Evolutionary conservation across 192 early-diverging fungal genomes (phyloP), one percentile per base, ranked within the genome.

Genomic region (Backusella tuberculispora): DNA sequence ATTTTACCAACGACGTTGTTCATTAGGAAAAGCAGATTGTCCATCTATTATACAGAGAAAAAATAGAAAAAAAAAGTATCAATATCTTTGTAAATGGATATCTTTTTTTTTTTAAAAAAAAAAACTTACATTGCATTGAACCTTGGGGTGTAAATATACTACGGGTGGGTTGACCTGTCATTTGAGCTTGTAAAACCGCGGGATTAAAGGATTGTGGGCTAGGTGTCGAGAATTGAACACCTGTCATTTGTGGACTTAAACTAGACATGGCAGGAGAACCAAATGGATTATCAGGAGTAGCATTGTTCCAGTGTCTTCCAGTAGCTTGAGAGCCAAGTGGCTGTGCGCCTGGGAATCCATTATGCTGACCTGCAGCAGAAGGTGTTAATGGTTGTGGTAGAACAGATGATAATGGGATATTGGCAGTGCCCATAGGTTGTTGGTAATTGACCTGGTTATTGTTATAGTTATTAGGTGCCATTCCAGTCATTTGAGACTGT

Each of bases 281-380:
- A 74, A 80, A 80, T 53, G 79, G 79, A 53, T 80, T 80, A 19
- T 80, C 75, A 0, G 79, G 75, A 4, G 79, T 83, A 2, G 84
- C 80, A 42, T 74, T 76, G 45, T 67, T 72, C 84, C 82, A 85
- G 63, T 70, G 81, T 64, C 71, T 71, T 26, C 85, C 85, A 6
- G 85, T 86, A 12, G 76, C 45, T 43, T 86, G 85, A 48, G 81
- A 69, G 26, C 24, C 19, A 19, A 78, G 69, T 0, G 75, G 69
- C 14, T 79, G 78, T 42, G 74, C 37, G 24, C 40, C 37, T 19
- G 45, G 72, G 26, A 65, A 42, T 4, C 60, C 43, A 34, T 38
- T 45, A 71, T 76, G 60, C 80, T 46, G 37, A 66, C 77, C 67
- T 74, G 78, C 50, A 77, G 79, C 24, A 75, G 71, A 17, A 69